phyloP scores from a whole-genome alignment of 2,329 filamentous ascomycete species.

The Fusarium sp. region DNA sequence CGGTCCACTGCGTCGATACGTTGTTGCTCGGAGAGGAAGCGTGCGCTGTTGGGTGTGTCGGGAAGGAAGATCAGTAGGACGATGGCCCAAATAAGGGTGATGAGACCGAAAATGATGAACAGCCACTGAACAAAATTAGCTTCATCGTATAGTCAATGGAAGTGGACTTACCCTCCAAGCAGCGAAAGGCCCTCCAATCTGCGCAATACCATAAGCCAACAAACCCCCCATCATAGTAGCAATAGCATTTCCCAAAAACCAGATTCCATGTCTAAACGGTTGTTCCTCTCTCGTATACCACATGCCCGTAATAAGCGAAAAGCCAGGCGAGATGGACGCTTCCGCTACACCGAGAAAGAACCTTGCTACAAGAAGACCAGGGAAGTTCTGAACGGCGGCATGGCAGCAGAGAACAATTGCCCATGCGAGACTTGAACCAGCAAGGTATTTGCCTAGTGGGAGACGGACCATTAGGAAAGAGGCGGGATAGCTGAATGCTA shows the following conservation, averaged over 20 bases:
- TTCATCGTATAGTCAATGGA: too few species aligned
- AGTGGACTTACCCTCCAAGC: slow-evolving; percentile 32
- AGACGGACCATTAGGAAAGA: slow-evolving; percentile 41
- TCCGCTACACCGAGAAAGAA: slow-evolving; percentile 42
- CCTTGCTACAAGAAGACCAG: slow-evolving; percentile 27
- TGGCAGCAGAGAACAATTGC: slow-evolving; percentile 35
- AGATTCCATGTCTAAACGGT: slow-evolving; percentile 39
- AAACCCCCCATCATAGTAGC: slow-evolving; percentile 39
- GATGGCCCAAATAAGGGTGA: slow-evolving; percentile 34
- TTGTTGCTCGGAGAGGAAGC: slow-evolving; percentile 31
- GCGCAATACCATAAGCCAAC: slow-evolving; percentile 38
- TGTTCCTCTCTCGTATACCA: slow-evolving; percentile 42
- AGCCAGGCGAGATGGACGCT: slow-evolving; percentile 40
- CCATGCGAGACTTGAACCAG: slow-evolving; percentile 38
- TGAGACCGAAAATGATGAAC: slow-evolving; percentile 40
- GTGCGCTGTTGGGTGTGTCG: slow-evolving; percentile 30
- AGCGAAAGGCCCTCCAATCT: slow-evolving; percentile 26
- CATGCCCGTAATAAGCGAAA: slow-evolving; percentile 41
- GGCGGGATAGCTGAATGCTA: slow-evolving; percentile 40
- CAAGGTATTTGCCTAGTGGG: slow-evolving; percentile 35
- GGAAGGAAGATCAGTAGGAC: slow-evolving; percentile 32
- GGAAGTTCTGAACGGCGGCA: slow-evolving; percentile 33
- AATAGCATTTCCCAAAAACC: slow-evolving; percentile 40
- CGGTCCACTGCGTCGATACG: slow-evolving; percentile 28
- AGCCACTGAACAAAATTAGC: slow-evolving; percentile 25